Evolutionary conservation across 202 grass and related monocot species (phyloP), one percentile per base, ranked within the genome.

Genomic region (Hordeum pubiflorum): DNA sequence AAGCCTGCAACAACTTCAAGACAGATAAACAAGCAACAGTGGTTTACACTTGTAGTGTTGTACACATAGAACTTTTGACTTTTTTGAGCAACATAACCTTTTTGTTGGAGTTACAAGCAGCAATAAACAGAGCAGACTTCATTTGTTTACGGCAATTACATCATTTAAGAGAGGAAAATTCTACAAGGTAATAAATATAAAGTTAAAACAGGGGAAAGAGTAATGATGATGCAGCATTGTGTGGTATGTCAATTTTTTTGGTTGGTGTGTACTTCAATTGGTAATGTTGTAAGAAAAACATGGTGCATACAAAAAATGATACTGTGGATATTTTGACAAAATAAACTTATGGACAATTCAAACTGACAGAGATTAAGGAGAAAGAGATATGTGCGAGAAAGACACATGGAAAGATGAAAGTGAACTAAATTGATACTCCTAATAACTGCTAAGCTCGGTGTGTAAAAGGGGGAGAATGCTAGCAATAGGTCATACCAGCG

Each of bases 401-500:
- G 22, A 69, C 21, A 9, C n/a, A 26, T 69, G 66, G 14, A 69
- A 69, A 69, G 11, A 69, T 26, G 12, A 24, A 69, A 69, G 38
- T 6, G 39, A 21, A 1, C 6, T 41, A 43, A 69, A 69, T 3
- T 40, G 38, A 69, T 69, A 13, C 38, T 44, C 20, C 66, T 43
- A 43, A 11, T 43, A 43, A 69, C 5, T 15, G 13, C 38, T 69
- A 23, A 69, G 38, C 22, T 69, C 38, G 14, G 20, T 69, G 6
- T 15, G 67, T 70, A 44, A 24, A 26, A 44, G 3, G 38, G 26
- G 39, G 39, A 44, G 39, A 70, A 70, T 44, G 12, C 39, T 46
- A 70, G 67, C 13, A 70, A 27, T 48, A 56, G 73, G 43, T 1
- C 77, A 79, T 94, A 98, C 95, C 90, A 86, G 69, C 4, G 95